These are phyloP conservation scores for Ajuga chamaepitys DNA, from an alignment of 257 asterid species.

Conservation along the genomic window DNA sequence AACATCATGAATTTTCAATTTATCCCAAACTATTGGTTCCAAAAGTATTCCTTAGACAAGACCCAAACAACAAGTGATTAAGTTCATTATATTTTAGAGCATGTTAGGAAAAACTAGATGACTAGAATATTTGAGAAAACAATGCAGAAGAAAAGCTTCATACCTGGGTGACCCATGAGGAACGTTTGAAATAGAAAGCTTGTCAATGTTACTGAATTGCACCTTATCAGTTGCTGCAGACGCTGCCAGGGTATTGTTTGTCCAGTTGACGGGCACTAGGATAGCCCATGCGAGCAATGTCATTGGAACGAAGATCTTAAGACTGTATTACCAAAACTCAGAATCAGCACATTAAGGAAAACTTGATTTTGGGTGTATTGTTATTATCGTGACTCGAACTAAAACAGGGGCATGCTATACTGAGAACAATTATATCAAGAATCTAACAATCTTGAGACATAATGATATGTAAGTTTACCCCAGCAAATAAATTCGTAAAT, in stretches of 20 bases:
- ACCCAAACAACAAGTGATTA: background rate
- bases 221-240: constrained; percentile 27
- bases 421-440: background rate
- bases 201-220: constrained; percentile 60
- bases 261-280: constrained; percentile 95
- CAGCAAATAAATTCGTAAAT: constrained; percentile 79
- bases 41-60: background rate
- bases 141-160: constrained; percentile 10
- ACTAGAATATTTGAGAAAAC: background rate
- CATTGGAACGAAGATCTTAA: constrained; percentile 85
- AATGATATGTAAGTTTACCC: constrained; percentile 47
- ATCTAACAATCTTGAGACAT: background rate
- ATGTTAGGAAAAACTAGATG: background rate
- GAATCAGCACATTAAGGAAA: constrained; percentile 11
- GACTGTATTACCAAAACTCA: constrained; percentile 38
- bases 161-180: constrained; percentile 73
- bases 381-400: background rate
- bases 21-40: no score
- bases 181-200: constrained; percentile 89
- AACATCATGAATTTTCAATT: background rate
- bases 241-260: constrained; percentile 56
- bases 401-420: background rate
- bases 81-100: background rate
- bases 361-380: background rate
- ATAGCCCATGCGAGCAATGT: constrained; percentile 69